Evolutionary conservation across 352 stramenopile genomes (phyloP), one percentile per base, ranked within the genome.

Genomic region (Phytophthora constricta): DNA sequence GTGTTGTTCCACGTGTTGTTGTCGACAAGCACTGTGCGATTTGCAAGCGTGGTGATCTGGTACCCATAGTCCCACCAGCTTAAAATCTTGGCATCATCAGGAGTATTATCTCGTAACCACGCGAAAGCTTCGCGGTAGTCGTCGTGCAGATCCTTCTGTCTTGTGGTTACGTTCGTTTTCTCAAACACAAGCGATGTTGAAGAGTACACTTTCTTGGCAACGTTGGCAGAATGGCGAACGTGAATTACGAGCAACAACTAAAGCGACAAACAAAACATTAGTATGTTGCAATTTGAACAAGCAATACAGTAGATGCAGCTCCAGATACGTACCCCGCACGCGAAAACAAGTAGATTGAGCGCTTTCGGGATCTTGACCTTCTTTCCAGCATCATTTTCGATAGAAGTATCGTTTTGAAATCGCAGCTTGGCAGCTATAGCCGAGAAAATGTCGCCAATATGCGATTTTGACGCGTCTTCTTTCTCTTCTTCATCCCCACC

Each of bases 1-100:
- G 93, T 98, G 71, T 98, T 98, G 74, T 98, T 98, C 96, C 96
- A 98, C 51, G 96, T 98, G 65, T 98, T 98, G 78, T 98, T 98
- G 78, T 98, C 96, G 2, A 98, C 96, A 42, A 95, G 69, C 23
- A 95, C 84, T 0, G 86, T 96, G 43, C 88, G 88, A 58, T 96
- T 96, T 10, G 88, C 85, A 13, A 95, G 65, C 7, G 80, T 85
- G 11, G 88, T 89, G 28, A 96, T 79, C 54, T 96, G 88, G 63
- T 96, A 96, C 13, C 88, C 88, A 46, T 96, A 96, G 65, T 96
- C 86, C 88, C 88, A 96, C 88, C 88, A 96, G 50, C 79, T 82
- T 13, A 96, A 64, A 25, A 96, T 80, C 61, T 84, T 90, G 0
- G 86, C 86, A 45, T 94, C 73, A 17, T 72, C 68, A 1, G 70